phyloP scores from a whole-genome alignment of 768 basidiomycete genomes.

The Termitomyces sp. region DNA sequence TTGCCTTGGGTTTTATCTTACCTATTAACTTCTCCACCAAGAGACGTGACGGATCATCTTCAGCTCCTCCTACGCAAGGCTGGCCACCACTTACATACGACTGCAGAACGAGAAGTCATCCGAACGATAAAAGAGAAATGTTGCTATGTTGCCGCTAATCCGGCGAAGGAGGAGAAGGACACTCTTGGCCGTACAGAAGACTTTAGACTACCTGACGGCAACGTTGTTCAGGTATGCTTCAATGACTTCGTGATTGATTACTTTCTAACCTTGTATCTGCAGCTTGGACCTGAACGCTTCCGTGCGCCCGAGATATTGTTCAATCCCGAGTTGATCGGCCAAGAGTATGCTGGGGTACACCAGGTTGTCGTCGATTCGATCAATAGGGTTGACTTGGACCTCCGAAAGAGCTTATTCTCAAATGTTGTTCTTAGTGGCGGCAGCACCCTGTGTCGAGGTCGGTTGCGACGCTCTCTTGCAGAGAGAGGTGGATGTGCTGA shows the following conservation, averaged over 20 bases:
- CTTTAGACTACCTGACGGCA: constrained; percentile 93
- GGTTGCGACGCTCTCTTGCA: constrained; percentile 14
- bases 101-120: constrained; percentile 95
- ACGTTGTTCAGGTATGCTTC: constrained; percentile 71
- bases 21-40: constrained; percentile 29
- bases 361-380: constrained; percentile 99
- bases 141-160: constrained; percentile 92
- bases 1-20: background rate
- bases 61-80: constrained; percentile 92
- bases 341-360: constrained; percentile 96
- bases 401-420: constrained; percentile 91
- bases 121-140: constrained; percentile 98
- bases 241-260: constrained; percentile 11
- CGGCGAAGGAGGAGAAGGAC: constrained; percentile 95
- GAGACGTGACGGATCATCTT: constrained; percentile 96
- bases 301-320: constrained; percentile 97
- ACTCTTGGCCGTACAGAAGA: constrained; percentile 73
- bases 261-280: constrained; percentile 8
- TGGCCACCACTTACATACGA: constrained; percentile 93
- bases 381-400: constrained; percentile 91
- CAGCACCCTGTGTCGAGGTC: constrained; percentile 92
- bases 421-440: constrained; percentile 97
- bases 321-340: constrained; percentile 94
- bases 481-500: constrained; percentile 3
- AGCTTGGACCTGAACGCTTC: constrained; percentile 95